Evolutionary conservation across 108 stramenopile species (phyloP).

Genomic region (Seminavis robusta): DNA sequence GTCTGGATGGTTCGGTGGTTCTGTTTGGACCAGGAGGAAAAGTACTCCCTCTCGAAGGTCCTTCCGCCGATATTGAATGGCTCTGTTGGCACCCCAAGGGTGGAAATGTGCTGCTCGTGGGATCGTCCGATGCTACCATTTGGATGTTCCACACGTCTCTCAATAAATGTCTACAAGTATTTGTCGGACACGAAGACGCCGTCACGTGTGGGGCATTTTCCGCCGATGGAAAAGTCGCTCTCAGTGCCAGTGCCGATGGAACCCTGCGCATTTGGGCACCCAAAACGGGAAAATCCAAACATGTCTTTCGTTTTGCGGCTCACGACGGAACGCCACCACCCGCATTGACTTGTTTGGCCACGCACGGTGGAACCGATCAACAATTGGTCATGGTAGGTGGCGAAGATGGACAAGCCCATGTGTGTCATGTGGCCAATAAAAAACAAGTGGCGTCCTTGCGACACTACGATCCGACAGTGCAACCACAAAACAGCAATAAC

Average conservation of each 20-base stretch:
- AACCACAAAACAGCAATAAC: background rate
- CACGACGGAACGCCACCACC: constrained; percentile 7
- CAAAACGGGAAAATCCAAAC: constrained; percentile 78
- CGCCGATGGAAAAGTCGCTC: constrained; percentile 83
- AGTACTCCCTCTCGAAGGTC: constrained; percentile 83
- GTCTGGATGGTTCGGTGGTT: constrained; percentile 83
- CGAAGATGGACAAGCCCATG: constrained; percentile 87
- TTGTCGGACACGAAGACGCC: constrained; percentile 91
- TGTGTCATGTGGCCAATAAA: constrained; percentile 80
- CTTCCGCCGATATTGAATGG: constrained; percentile 95
- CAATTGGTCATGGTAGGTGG: constrained; percentile 68
- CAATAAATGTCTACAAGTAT: constrained; percentile 91
- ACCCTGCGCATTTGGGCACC: constrained; percentile 93
- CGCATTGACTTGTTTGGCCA: constrained; percentile 72
- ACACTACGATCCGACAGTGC: constrained; percentile 57
- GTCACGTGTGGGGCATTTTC: constrained; percentile 86
- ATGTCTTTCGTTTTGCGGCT: constrained; percentile 57
- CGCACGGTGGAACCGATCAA: constrained; percentile 53
- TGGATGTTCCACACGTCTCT: constrained; percentile 97
- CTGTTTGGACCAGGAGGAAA: constrained; percentile 73
- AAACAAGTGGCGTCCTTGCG: constrained; percentile 79
- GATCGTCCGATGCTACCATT: constrained; percentile 90
- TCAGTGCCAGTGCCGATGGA: constrained; percentile 84
- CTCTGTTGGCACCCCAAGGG: constrained; percentile 92
- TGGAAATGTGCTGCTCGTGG: constrained; percentile 84